phyloP scores from a whole-genome alignment of 2,329 filamentous ascomycete species.

The Fonsecaea pedrosoi region DNA sequence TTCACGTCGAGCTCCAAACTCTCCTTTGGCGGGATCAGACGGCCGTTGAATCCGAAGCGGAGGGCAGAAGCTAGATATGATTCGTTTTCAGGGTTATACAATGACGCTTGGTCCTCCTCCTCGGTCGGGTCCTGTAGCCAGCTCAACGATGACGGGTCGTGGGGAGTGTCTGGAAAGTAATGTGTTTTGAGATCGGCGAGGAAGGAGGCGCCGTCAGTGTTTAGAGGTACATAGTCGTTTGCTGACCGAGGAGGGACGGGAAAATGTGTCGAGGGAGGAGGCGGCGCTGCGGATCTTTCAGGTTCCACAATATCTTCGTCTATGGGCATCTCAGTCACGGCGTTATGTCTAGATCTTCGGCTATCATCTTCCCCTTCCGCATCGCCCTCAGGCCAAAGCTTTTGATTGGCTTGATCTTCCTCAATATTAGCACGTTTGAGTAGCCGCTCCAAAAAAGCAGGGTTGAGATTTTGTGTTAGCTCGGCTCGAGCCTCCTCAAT shows the following conservation, averaged over 20 bases:
- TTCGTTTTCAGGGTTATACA: conserved; percentile 80
- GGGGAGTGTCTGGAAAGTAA: conserved; percentile 88
- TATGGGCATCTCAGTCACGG: conserved; percentile 32
- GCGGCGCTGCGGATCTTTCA: conserved; percentile 25
- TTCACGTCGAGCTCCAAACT: conserved; percentile 76
- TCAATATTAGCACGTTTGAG: conserved; percentile 79
- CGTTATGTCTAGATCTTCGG: not conserved
- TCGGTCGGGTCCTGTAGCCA: conserved; percentile 83
- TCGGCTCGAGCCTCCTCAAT: conserved; percentile 82
- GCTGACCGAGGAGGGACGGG: conserved; percentile 53
- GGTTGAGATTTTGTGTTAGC: conserved; percentile 77
- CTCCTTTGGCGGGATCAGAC: conserved; percentile 76
- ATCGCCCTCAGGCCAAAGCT: conserved; percentile 27
- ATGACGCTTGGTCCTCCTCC: conserved; percentile 67
- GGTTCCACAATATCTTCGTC: conserved; percentile 14
- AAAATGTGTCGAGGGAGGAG: conserved; percentile 51
- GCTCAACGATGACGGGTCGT: conserved; percentile 82
- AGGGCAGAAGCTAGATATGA: conserved; percentile 70
- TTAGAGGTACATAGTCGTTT: conserved; percentile 71
- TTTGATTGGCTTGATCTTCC: conserved; percentile 49
- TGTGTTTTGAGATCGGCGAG: conserved; percentile 83
- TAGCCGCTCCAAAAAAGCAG: conserved; percentile 76
- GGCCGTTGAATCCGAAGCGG: conserved; percentile 86
- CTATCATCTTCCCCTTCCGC: not conserved
- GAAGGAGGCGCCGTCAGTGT: conserved; percentile 83